Percentiles rank a stretch among this genome's conserved stretches.
Evolutionary conservation across 495 filamentous ascomycete species (phyloP).

Genomic region (Penicillium taxi): DNA sequence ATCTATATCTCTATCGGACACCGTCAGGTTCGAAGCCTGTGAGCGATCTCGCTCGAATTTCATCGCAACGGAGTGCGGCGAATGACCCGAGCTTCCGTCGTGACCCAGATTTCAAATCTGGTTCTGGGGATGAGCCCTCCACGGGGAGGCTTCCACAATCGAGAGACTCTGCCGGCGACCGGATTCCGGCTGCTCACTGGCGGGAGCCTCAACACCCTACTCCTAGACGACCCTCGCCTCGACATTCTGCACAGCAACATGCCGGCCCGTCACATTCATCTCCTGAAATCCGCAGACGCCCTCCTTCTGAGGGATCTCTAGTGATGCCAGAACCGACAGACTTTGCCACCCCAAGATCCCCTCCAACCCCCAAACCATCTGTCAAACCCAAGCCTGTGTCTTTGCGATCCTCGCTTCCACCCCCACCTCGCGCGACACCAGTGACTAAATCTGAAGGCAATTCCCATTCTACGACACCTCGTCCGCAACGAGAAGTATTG

Average conservation of each 20-base stretch:
- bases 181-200: slow-evolving; percentile 25
- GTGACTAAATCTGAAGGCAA: slow-evolving; percentile 14
- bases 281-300: slow-evolving; percentile 6
- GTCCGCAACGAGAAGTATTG: slow-evolving; percentile 10
- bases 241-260: slow-evolving; percentile 1
- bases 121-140: slow-evolving; percentile 23
- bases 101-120: slow-evolving; percentile 18
- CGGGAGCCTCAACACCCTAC: slow-evolving; percentile 23
- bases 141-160: slow-evolving; percentile 4
- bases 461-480: slow-evolving; percentile 16
- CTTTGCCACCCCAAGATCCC: slow-evolving; percentile 12
- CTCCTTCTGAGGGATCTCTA: slow-evolving; percentile 7
- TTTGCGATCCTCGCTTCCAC: slow-evolving; percentile 25
- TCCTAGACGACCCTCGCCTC: slow-evolving; percentile 10
- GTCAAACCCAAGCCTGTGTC: slow-evolving; percentile 32
- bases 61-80: slow-evolving; percentile 27
- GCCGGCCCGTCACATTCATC: slow-evolving; percentile 10
- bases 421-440: slow-evolving; percentile 11
- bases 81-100: slow-evolving; percentile 19
- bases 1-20: slow-evolving; percentile 38
- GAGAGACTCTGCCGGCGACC: slow-evolving; percentile 9
- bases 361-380: slow-evolving; percentile 26
- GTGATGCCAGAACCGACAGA: slow-evolving; percentile 19
- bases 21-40: slow-evolving; percentile 23
- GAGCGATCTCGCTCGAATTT: slow-evolving; percentile 27